These are phyloP conservation scores for Aspergillus eucalypticola DNA, from an alignment of 2,329 filamentous ascomycete species.

Conservation along the genomic window DNA sequence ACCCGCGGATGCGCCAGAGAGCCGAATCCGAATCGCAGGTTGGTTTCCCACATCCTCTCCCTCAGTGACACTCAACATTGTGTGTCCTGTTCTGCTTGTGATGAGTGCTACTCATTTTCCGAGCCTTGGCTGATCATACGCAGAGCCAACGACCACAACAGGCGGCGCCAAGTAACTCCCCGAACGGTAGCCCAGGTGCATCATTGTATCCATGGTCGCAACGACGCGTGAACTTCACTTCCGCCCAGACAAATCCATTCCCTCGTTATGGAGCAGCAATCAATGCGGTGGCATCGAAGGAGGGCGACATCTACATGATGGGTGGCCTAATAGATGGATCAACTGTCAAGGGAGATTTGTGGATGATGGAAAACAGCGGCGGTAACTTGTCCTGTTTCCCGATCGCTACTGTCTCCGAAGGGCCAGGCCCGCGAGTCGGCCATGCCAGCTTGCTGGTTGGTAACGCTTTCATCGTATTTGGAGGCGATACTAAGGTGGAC, in stretches of 20 bases:
- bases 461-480: conserved; percentile 98
- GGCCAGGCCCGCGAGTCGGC: conserved; percentile 90
- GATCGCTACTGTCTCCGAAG: conserved; percentile 86
- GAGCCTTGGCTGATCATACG: conserved; percentile 2
- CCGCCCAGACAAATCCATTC: conserved; percentile 81
- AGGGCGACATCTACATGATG: conserved; percentile 97
- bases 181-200: conserved; percentile 61
- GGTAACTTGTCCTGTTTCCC: conserved; percentile 88
- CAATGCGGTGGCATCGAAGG: conserved; percentile 88
- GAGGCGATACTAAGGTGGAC: conserved; percentile 95
- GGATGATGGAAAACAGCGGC: conserved; percentile 89
- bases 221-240: conserved; percentile 80
- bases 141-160: conserved; percentile 43
- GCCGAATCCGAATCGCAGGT: conserved; percentile 58
- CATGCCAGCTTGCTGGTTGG: conserved; percentile 92
- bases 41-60: conserved; percentile 25
- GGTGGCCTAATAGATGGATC: conserved; percentile 92
- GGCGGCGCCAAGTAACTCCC: conserved; percentile 57
- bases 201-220: conserved; percentile 97
- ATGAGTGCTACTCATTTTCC: background rate
- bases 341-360: conserved; percentile 93
- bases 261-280: conserved; percentile 96
- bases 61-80: conserved; percentile 6
- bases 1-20: conserved; percentile 59
- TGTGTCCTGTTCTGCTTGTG: background rate